phyloP scores from a whole-genome alignment of 306 rosid species.

The Senna tora region DNA sequence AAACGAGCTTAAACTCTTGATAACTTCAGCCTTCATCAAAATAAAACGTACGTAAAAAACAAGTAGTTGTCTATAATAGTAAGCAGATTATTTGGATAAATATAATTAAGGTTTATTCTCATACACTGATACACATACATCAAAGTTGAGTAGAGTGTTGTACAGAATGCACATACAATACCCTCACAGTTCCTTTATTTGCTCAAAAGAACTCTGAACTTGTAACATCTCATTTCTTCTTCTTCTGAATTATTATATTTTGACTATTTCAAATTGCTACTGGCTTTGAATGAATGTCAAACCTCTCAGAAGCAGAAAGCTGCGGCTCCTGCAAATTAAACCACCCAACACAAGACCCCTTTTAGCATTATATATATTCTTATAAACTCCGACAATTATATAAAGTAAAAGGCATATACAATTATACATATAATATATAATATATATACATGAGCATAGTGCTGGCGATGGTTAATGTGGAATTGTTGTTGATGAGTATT shows the following conservation, averaged over 20 bases:
- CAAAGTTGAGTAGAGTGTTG: not conserved
- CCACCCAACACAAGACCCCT: not conserved
- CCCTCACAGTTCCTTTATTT: no score
- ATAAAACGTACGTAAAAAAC: no score
- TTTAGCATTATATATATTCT: not conserved
- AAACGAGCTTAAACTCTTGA: no score
- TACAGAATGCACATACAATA: no score
- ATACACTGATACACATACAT: not conserved
- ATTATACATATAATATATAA: no score
- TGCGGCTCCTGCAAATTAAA: constrained; percentile 61
- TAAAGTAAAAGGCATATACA: no score
- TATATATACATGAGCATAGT: constrained; percentile 42
- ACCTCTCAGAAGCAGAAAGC: constrained; percentile 49
- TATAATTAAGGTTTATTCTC: not conserved
- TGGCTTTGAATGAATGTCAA: constrained; percentile 48
- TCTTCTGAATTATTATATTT: not conserved
- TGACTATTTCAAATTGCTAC: constrained; percentile 36
- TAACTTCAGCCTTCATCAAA: no score
- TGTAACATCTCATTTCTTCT: not conserved
- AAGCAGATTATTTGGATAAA: not conserved
- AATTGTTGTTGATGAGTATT: not conserved
- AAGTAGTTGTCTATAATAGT: not conserved
- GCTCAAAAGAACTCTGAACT: not conserved
- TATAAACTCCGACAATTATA: no score
- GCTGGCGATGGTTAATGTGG: constrained; percentile 20